phyloP scores from a whole-genome alignment of 805 yeast genomes.

The Saturnispora hagleri region DNA sequence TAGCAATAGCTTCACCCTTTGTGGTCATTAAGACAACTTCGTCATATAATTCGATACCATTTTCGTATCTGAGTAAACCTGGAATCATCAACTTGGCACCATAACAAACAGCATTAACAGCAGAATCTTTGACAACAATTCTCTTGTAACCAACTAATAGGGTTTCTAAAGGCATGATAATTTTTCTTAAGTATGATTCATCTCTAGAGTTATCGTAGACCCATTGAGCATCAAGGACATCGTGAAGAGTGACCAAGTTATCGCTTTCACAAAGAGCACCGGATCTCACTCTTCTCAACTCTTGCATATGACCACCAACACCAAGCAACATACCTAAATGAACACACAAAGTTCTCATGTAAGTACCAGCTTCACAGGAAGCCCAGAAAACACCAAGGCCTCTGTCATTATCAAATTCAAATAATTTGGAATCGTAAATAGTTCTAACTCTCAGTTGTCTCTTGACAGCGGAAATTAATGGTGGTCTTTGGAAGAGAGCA shows the following conservation, averaged over 20 bases:
- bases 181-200: conserved; percentile 88
- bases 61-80: conserved; percentile 94
- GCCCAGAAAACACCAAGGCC: conserved; percentile 99
- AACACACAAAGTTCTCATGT: conserved; percentile 98
- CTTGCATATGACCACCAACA: conserved; percentile 99
- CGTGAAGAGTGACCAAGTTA: conserved; percentile 91
- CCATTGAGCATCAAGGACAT: conserved; percentile 97
- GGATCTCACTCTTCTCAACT: conserved; percentile 96
- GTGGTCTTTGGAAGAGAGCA: conserved; percentile 98
- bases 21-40: conserved; percentile 98
- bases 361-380: conserved; percentile 98
- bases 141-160: conserved; percentile 92
- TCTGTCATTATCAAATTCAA: conserved; percentile 95
- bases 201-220: conserved; percentile 94
- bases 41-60: conserved; percentile 93
- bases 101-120: conserved; percentile 96
- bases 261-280: conserved; percentile 92
- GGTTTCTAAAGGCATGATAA: conserved; percentile 91
- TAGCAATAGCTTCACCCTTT: conserved; percentile 98
- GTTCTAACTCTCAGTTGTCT: conserved; percentile 98
- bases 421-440: conserved; percentile 88
- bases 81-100: conserved; percentile 99
- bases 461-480: conserved; percentile 96
- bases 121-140: conserved; percentile 83
- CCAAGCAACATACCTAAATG: conserved; percentile 97